These are phyloP conservation scores for Nemania serpens DNA, from an alignment of 2,329 filamentous ascomycete genomes.

Conservation along the genomic window DNA sequence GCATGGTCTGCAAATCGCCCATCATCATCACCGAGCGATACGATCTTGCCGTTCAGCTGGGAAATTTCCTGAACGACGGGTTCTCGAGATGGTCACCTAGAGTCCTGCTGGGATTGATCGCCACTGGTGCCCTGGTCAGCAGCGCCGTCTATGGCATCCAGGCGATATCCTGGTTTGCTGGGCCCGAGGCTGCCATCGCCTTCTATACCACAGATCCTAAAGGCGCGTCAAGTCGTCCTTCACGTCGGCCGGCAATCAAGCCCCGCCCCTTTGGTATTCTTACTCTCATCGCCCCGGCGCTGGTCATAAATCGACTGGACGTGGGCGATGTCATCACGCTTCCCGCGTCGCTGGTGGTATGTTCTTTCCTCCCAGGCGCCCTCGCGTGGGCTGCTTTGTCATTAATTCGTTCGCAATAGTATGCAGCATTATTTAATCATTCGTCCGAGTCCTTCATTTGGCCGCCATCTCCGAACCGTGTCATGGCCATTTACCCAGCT, in stretches of 20 bases:
- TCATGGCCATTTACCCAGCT: conserved; percentile 55
- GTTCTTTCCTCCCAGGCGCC: conserved; percentile 4
- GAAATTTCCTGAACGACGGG: conserved; percentile 61
- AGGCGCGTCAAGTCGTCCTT: conserved; percentile 11
- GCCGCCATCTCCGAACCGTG: conserved; percentile 59
- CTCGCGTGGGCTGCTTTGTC: not conserved
- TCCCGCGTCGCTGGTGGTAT: conserved; percentile 40
- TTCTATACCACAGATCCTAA: conserved; percentile 44
- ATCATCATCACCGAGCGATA: conserved; percentile 77
- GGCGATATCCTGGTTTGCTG: conserved; percentile 58
- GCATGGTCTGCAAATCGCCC: conserved; percentile 85
- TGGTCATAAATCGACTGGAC: conserved; percentile 69
- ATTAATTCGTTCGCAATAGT: conserved; percentile 44
- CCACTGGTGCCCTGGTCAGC: conserved; percentile 56
- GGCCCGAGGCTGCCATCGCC: conserved; percentile 48
- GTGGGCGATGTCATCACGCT: conserved; percentile 56
- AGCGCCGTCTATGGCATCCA: conserved; percentile 58
- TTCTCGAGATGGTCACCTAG: conserved; percentile 62
- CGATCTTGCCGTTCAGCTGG: conserved; percentile 71
- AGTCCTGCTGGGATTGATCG: conserved; percentile 66
- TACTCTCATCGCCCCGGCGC: conserved; percentile 68
- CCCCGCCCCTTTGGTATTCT: conserved; percentile 44
- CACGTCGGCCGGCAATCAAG: conserved; percentile 24
- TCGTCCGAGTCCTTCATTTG: conserved; percentile 53
- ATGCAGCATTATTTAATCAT: conserved; percentile 51